These are phyloP conservation scores for Jatropha curcas DNA, from an alignment of 345 rosid genomes.

Conservation along the genomic window DNA sequence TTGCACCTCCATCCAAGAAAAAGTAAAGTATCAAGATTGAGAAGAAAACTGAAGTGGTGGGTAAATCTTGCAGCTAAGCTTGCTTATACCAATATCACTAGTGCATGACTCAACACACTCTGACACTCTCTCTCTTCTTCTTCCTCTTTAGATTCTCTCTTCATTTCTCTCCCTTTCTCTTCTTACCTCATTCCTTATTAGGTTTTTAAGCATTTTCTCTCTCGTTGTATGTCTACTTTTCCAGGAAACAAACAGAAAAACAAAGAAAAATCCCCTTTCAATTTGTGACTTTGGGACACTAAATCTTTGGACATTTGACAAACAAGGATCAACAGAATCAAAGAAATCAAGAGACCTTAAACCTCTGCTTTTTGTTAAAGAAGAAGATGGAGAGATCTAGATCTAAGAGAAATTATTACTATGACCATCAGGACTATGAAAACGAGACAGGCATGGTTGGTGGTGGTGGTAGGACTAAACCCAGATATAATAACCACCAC, in stretches of 20 bases:
- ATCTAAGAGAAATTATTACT: conserved; percentile 91
- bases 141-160: background rate
- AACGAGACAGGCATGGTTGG: conserved; percentile 42
- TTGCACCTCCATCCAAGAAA: too few species aligned
- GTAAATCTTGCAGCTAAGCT: background rate
- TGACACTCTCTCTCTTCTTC: background rate
- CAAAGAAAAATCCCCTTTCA: background rate
- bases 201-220: too few species aligned
- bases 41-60: background rate
- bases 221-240: background rate
- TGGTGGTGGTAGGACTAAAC: conserved; percentile 49
- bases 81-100: background rate
- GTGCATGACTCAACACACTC: background rate
- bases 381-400: conserved; percentile 84
- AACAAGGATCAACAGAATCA: background rate
- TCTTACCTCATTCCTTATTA: background rate
- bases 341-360: background rate
- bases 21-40: too few species aligned
- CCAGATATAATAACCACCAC: conserved; percentile 67
- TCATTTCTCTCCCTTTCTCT: background rate
- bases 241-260: background rate
- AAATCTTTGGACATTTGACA: background rate
- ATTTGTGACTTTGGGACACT: background rate
- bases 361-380: background rate
- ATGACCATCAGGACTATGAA: conserved; percentile 80